These are phyloP conservation scores for Boletales sp. DNA, from an alignment of 768 basidiomycete genomes.

Conservation along the genomic window DNA sequence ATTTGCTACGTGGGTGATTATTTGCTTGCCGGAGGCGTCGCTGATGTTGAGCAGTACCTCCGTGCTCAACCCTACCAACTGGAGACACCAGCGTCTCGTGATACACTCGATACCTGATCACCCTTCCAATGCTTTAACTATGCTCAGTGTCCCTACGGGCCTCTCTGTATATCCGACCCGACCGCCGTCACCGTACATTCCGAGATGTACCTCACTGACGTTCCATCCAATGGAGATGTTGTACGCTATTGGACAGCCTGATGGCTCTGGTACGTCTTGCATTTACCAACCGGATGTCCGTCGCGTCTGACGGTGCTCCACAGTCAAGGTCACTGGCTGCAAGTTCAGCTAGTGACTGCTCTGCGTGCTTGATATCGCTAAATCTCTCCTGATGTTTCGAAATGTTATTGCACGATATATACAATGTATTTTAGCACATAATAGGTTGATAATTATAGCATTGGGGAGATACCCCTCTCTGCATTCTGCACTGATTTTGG, in stretches of 20 bases:
- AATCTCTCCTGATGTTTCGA: neutral
- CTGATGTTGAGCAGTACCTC: slow-evolving; percentile 44
- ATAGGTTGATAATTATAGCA: neutral
- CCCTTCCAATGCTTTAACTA: slow-evolving; percentile 32
- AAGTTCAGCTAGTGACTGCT: slow-evolving; percentile 35
- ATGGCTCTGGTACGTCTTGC: slow-evolving; percentile 51
- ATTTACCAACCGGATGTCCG: neutral
- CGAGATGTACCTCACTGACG: slow-evolving; percentile 57
- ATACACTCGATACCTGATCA: slow-evolving; percentile 52
- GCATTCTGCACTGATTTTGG: neutral
- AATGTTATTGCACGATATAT: slow-evolving; percentile 12
- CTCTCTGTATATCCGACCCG: slow-evolving; percentile 54
- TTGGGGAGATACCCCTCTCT: no score
- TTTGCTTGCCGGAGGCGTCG: neutral
- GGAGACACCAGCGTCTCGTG: slow-evolving; percentile 61
- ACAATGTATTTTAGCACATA: slow-evolving; percentile 16
- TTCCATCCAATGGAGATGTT: slow-evolving; percentile 91
- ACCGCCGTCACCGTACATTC: slow-evolving; percentile 56
- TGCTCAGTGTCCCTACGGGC: slow-evolving; percentile 51
- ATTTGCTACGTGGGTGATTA: slow-evolving; percentile 70
- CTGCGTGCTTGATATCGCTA: neutral
- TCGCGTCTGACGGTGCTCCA: slow-evolving; percentile 2
- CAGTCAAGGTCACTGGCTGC: slow-evolving; percentile 58
- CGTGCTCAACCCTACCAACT: slow-evolving; percentile 54
- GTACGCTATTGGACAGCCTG: slow-evolving; percentile 67